Evolutionary conservation across 768 basidiomycete genomes (phyloP).

Genomic region (Leccinum imitatum): DNA sequence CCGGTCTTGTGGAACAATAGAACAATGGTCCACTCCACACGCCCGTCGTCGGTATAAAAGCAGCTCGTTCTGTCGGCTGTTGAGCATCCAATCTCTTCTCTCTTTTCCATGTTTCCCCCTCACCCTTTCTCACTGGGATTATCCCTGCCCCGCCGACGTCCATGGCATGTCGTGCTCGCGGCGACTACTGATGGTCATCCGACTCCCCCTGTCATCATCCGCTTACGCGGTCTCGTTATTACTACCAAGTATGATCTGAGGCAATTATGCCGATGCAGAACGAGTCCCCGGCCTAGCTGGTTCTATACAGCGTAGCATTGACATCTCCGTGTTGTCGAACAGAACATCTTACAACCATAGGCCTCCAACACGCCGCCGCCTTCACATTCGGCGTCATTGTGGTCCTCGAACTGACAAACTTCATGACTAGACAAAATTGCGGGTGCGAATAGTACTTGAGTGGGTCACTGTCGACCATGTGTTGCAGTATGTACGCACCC

Average conservation of each 20-base stretch:
- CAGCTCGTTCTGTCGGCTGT: background rate
- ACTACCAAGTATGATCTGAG: background rate
- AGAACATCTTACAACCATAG: constrained; percentile 6
- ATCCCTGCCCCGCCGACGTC: constrained; percentile 9
- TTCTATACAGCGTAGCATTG: constrained; percentile 10
- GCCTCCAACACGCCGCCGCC: too few species aligned
- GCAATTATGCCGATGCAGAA: background rate
- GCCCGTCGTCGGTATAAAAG: constrained; percentile 13
- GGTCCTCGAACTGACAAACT: too few species aligned
- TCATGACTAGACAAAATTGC: too few species aligned
- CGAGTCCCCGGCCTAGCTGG: too few species aligned
- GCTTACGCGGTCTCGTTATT: constrained; percentile 11
- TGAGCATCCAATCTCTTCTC: background rate
- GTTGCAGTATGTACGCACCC: too few species aligned
- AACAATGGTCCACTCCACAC: background rate
- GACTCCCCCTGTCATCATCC: constrained; percentile 24
- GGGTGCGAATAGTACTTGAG: too few species aligned
- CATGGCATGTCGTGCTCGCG: background rate
- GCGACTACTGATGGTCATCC: background rate
- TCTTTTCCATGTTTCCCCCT: constrained; percentile 1
- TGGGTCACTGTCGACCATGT: too few species aligned
- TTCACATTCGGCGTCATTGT: too few species aligned
- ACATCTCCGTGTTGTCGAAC: constrained; percentile 1
- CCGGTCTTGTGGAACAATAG: background rate
- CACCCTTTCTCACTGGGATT: background rate